Evolutionary conservation across 148 eudicot genomes (phyloP).

Genomic region (Tetragonia tetragonoides): DNA sequence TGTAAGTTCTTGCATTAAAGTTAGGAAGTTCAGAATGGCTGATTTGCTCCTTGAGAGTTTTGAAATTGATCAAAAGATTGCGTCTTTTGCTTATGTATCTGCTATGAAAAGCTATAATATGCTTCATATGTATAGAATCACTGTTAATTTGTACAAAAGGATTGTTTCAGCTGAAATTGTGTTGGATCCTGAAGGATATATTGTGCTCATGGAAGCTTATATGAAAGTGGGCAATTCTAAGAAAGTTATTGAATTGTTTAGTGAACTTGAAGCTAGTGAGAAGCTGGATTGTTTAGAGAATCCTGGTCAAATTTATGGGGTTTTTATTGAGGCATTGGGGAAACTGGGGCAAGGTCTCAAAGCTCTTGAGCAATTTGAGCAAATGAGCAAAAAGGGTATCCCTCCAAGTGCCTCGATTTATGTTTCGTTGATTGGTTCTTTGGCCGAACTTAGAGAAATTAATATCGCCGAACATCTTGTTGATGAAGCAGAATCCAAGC

Average conservation of each 20-base stretch:
- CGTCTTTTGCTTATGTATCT: slow-evolving; percentile 40
- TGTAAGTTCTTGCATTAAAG: slow-evolving; percentile 52
- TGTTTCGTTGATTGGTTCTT: slow-evolving; percentile 56
- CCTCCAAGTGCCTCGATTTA: slow-evolving; percentile 41
- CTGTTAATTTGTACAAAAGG: slow-evolving; percentile 40
- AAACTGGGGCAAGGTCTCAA: slow-evolving; percentile 46
- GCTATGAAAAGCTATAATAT: slow-evolving; percentile 74
- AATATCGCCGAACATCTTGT: slow-evolving; percentile 52
- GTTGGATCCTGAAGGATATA: slow-evolving; percentile 52
- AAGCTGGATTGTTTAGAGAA: slow-evolving; percentile 25
- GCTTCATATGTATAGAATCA: slow-evolving; percentile 82
- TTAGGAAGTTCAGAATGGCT: slow-evolving; percentile 59
- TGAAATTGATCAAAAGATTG: slow-evolving; percentile 32
- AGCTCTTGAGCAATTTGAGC: slow-evolving; percentile 62
- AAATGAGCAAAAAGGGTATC: slow-evolving; percentile 52
- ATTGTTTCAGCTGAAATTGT: slow-evolving; percentile 39
- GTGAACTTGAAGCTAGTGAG: slow-evolving; percentile 38
- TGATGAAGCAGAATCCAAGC: slow-evolving; percentile 56
- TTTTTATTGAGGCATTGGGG: slow-evolving; percentile 60
- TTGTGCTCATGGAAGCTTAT: slow-evolving; percentile 66
- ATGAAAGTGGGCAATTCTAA: slow-evolving; percentile 40
- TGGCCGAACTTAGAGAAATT: slow-evolving; percentile 43
- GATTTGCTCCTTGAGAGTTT: slow-evolving; percentile 41
- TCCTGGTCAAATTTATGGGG: slow-evolving; percentile 40
- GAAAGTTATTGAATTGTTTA: slow-evolving; percentile 53